Evolutionary conservation across 352 stramenopile species (phyloP).

Genomic region (Globisporangium acanthophoron): DNA sequence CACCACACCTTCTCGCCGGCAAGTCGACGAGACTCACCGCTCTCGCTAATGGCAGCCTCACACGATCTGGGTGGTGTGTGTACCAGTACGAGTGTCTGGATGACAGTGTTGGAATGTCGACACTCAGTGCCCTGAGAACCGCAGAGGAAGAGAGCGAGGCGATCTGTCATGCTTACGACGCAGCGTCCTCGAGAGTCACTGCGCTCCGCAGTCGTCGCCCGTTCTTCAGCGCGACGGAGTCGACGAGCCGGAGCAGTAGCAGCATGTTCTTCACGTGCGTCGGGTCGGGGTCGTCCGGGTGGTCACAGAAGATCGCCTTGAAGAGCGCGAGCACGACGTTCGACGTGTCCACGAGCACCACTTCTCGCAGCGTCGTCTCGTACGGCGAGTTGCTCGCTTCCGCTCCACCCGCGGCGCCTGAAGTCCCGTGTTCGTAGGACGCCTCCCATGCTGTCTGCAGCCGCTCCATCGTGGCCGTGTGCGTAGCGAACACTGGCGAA

Average conservation of each 20-base stretch:
- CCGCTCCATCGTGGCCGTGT: constrained; percentile 19
- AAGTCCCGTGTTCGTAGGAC: neutral
- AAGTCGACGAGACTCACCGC: too few relatives aligned
- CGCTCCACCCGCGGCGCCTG: neutral
- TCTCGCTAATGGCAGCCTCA: too few relatives aligned
- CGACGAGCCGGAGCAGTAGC: constrained; percentile 37
- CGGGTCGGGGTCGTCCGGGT: constrained; percentile 17
- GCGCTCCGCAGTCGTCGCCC: constrained; percentile 15
- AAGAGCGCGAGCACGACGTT: constrained; percentile 47
- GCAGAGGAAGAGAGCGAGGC: too few relatives aligned
- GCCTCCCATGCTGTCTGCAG: constrained; percentile 18
- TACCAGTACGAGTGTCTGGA: too few relatives aligned
- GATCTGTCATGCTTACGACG: too few relatives aligned
- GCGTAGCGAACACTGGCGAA: neutral
- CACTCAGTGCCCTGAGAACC: too few relatives aligned
- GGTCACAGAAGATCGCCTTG: constrained; percentile 39
- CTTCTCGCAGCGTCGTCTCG: constrained; percentile 27
- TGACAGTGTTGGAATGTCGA: too few relatives aligned
- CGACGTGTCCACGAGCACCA: constrained; percentile 48
- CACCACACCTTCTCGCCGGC: too few relatives aligned
- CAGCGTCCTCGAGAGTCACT: neutral
- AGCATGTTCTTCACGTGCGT: constrained; percentile 31
- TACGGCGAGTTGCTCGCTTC: constrained; percentile 12
- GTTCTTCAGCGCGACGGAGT: constrained; percentile 29
- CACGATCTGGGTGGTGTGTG: too few relatives aligned